These are phyloP conservation scores for Leccinum truebloodii DNA, from an alignment of 768 basidiomycete species.

Conservation along the genomic window DNA sequence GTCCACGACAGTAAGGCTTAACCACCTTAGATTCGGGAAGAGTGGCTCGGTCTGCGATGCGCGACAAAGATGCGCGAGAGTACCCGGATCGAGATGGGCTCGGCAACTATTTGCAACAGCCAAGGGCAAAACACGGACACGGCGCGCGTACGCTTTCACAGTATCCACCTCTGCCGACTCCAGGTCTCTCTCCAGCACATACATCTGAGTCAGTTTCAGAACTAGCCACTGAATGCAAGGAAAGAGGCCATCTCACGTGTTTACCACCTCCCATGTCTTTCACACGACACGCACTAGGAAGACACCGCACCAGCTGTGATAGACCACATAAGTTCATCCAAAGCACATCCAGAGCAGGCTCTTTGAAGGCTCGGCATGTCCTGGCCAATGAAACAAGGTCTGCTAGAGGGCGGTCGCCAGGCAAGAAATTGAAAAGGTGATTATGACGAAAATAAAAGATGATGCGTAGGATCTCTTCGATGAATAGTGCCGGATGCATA, in stretches of 20 bases:
- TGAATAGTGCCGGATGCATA: slow-evolving; percentile 1
- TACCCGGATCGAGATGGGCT: no score
- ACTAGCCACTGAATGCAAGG: no score
- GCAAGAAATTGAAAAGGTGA: no score
- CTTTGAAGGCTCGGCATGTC: slow-evolving; percentile 4
- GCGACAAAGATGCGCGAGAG: not conserved
- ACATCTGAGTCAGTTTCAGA: not conserved
- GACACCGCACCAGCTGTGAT: not conserved
- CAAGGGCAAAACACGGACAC: not conserved
- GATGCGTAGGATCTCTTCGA: not conserved
- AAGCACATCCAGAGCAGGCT: not conserved
- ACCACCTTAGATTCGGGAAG: not conserved
- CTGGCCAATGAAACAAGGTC: not conserved
- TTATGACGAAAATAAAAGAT: not conserved
- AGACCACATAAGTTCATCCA: not conserved
- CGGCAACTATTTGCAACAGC: no score
- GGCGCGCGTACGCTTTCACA: not conserved
- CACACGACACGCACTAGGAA: not conserved
- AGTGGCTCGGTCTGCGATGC: not conserved
- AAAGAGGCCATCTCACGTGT: no score
- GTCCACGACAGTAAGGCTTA: not conserved
- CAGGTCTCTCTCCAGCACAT: not conserved
- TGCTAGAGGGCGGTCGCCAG: no score
- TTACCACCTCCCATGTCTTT: no score
- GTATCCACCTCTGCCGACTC: not conserved